Evolutionary conservation across 176 grass and related monocot genomes (phyloP).

Genomic region (Phragmites australis): DNA sequence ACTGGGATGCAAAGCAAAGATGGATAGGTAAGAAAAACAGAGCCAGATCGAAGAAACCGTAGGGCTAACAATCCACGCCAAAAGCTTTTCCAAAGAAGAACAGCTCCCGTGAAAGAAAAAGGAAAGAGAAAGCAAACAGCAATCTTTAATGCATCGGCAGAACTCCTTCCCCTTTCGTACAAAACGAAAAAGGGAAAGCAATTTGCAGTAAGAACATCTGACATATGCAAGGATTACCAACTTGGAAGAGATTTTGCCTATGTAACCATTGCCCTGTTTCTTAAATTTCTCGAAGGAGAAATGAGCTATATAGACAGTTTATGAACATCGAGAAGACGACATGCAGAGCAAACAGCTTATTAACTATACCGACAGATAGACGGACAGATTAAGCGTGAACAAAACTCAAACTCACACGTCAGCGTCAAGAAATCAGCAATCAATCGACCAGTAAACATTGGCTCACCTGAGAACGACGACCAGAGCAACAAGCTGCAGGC

Average conservation of each 20-base stretch:
- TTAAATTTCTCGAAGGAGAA: background rate
- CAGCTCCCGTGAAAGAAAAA: background rate
- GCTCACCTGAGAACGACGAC: conserved; percentile 32
- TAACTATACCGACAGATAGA: too few relatives aligned
- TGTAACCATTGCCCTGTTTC: background rate
- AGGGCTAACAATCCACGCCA: background rate
- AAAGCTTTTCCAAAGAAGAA: background rate
- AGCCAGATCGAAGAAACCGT: background rate
- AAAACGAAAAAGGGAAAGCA: background rate
- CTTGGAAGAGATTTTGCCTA: background rate
- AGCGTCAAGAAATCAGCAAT: background rate
- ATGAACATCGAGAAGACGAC: background rate
- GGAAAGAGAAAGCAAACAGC: background rate
- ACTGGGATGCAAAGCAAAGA: background rate
- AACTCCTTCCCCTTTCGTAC: background rate
- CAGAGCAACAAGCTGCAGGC: conserved; percentile 37
- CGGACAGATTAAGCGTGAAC: background rate
- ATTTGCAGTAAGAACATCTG: background rate
- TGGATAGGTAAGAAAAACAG: background rate
- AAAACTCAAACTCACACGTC: background rate
- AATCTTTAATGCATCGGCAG: background rate
- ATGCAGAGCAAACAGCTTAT: background rate
- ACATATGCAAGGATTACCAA: background rate
- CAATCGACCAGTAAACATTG: background rate
- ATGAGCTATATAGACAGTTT: background rate